A percentile compares a stretch with the other conserved stretches of the same genome.
These are phyloP conservation scores for Paxillus ammoniavirescens DNA, from an alignment of 768 basidiomycete species.

Conservation along the genomic window DNA sequence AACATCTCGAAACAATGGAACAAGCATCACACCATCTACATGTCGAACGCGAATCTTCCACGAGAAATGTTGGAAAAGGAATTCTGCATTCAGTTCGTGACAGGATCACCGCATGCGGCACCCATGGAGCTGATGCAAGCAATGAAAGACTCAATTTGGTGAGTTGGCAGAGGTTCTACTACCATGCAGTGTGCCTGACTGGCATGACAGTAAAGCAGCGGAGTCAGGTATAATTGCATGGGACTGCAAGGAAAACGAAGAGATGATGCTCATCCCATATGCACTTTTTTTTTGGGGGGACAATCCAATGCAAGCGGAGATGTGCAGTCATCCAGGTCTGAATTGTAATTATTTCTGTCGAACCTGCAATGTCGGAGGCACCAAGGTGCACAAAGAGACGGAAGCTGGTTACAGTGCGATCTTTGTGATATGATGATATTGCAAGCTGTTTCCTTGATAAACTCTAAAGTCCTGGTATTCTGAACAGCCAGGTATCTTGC, in stretches of 20 bases:
- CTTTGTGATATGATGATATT: conserved; percentile 25
- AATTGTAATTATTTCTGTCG: conserved; percentile 41
- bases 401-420: conserved; percentile 32
- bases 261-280: conserved; percentile 15
- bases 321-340: conserved; percentile 36
- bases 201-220: background rate
- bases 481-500: no score
- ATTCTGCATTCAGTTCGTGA: background rate
- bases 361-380: conserved; percentile 39
- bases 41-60: no score
- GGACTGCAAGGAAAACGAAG: conserved; percentile 23
- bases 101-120: conserved; percentile 32
- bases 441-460: background rate
- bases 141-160: conserved; percentile 26
- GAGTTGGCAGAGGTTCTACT: background rate
- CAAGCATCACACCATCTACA: no score
- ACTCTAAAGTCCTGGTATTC: no score
- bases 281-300: conserved; percentile 33
- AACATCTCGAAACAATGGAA: no score
- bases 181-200: no score
- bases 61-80: no score
- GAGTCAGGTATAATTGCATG: conserved; percentile 23
- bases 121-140: conserved; percentile 31
- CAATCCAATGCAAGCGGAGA: conserved; percentile 30
- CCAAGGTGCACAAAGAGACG: conserved; percentile 12